Conservation (phyloP, 2,329 filamentous ascomycete species). For the Cytospora mali region DNA sequence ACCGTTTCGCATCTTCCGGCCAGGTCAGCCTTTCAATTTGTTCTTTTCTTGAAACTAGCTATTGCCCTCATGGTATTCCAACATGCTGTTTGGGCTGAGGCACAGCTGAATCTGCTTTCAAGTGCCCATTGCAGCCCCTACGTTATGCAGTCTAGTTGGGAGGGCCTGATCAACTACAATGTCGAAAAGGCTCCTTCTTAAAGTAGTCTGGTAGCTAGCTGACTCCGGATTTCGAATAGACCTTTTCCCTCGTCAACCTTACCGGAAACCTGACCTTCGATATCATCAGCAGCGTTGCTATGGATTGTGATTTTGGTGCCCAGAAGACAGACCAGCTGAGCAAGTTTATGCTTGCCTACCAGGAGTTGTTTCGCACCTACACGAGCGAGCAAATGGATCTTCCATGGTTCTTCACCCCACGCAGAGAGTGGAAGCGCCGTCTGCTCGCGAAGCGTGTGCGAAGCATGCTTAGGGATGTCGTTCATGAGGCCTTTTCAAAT, state of each 20-base stretch:
- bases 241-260: too few relatives aligned
- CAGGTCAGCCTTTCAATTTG: constrained; percentile 36
- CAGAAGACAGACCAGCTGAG: constrained; percentile 1
- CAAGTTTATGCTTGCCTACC: neutral
- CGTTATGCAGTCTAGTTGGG: too few relatives aligned
- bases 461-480: neutral
- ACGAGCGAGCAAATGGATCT: neutral
- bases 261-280: too few relatives aligned
- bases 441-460: neutral
- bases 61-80: constrained; percentile 35
- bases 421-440: neutral
- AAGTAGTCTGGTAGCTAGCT: too few relatives aligned
- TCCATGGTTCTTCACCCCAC: neutral
- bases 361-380: neutral
- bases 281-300: constrained; percentile 33
- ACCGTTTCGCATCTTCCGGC: constrained; percentile 33
- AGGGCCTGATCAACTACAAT: too few relatives aligned
- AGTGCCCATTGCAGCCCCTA: too few relatives aligned
- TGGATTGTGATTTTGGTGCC: neutral
- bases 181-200: too few relatives aligned
- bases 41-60: constrained; percentile 33
- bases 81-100: constrained; percentile 32
- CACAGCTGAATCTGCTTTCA: too few relatives aligned
- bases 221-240: too few relatives aligned
- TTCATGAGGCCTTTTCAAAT: neutral